phyloP scores from a whole-genome alignment of 768 basidiomycete genomes.

The Mycena indigotica region DNA sequence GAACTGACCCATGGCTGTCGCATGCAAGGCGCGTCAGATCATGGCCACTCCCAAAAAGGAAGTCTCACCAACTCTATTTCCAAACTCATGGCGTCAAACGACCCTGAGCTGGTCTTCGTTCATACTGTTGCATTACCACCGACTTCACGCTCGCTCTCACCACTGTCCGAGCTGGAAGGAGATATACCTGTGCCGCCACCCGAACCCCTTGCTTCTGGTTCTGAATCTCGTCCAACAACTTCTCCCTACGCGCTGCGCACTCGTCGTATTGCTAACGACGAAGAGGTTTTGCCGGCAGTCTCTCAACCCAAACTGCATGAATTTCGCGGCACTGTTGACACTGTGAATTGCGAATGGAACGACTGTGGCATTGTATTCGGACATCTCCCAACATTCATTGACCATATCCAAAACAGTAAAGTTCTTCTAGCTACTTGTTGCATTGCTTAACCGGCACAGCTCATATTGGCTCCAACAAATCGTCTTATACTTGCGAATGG shows the following conservation, averaged over 20 bases:
- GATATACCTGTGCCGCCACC: too few relatives aligned
- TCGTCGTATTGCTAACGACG: constrained; percentile 7
- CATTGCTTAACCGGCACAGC: constrained; percentile 43
- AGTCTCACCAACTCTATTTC: too few relatives aligned
- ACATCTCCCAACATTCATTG: constrained; percentile 73
- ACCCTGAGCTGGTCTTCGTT: constrained; percentile 16
- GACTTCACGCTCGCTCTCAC: neutral
- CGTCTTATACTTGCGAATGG: constrained; percentile 91
- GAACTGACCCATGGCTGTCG: neutral
- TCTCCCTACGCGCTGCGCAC: neutral
- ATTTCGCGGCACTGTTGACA: constrained; percentile 46
- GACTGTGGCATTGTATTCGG: constrained; percentile 74
- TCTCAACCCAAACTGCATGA: constrained; percentile 17
- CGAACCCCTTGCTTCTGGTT: too few relatives aligned
- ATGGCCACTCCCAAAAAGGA: too few relatives aligned
- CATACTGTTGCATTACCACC: constrained; percentile 18
- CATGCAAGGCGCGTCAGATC: constrained; percentile 8
- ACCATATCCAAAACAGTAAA: constrained; percentile 79
- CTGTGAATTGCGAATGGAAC: constrained; percentile 82
- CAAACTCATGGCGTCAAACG: too few relatives aligned
- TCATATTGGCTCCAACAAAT: constrained; percentile 83
- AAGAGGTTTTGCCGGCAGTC: constrained; percentile 13
- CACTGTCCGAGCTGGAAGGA: neutral
- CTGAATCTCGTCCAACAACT: neutral
- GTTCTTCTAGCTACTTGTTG: neutral